Base-by-base conservation (phyloP, 345 rosid genomes). In the Acer campestre region DNA sequence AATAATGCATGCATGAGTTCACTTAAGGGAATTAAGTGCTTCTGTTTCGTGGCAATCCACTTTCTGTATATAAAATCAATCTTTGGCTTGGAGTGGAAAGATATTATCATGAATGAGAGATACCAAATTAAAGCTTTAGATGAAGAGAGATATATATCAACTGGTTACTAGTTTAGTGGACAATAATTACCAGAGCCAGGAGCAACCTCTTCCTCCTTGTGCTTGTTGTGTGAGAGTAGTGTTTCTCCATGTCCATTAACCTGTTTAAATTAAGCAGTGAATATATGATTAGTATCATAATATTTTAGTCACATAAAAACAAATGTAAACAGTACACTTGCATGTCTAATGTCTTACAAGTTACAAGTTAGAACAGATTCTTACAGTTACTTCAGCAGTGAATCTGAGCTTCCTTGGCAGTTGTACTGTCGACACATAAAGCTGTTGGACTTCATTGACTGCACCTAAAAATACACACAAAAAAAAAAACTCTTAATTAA, bases 401-500 rank as follows among this genome's bases (percentile, higher is more conserved):
- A 81, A 35, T 49, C 80, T 75, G 59, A 87, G 85, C 85, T 87
- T 87, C 74, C 90, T 87, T 38, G 88, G 90, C 74, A 81, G 80
- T 9, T 42, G 46, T 9, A 9, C 10, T 10, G 71, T 12, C 5
- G 79, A 66, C 35, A 29, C 62, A 31, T 67, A 44, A 40, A 67
- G 6, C 53, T 78, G 38, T 31, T 31, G 20, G 25, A 59, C 14
- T 77, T 51, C 80, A 61, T 61, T 23, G 11, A 44, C 12, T 31
- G 35, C 35, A 35, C 38, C 38, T 35, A 35, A 35, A 4, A 35
- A 35, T 6, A 35, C n/a, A 64, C 6, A 72, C n/a, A n/a, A n/a
- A 74, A 11, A 56, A 72, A 70, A 8, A 56, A 72, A 29, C 27
- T 70, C 17, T 25, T 16, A 12, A 16, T 53, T 16, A 53, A 53